Base-by-base conservation (phyloP, 2,329 filamentous ascomycete species). In the Ampelomyces quisqualis region DNA sequence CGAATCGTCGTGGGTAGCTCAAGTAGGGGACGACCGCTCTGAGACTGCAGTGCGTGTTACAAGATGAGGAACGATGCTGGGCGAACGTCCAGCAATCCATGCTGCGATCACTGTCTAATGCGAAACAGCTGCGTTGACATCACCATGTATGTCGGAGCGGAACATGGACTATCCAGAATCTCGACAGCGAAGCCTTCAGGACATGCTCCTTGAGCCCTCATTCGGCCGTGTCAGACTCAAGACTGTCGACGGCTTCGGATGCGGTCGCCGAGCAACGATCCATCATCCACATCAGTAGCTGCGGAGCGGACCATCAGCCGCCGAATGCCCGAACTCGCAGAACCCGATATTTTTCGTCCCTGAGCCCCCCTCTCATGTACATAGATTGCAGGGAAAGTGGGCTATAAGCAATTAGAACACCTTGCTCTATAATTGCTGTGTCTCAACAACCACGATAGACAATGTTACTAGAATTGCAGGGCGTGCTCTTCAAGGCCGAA, bases 261-360 rank as follows among this genome's bases (percentile, higher is more conserved):
- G 21, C 17, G 26, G 35, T 38, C 26, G 36, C 22, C n/a, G n/a
- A n/a, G n/a, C n/a, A n/a, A n/a, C n/a, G n/a, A n/a, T n/a, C n/a
- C n/a, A n/a, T n/a, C n/a, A n/a, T n/a, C n/a, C n/a, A n/a, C n/a
- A n/a, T n/a, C n/a, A n/a, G n/a, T 44, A 40, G 43, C 31, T 24
- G 40, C 37, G 34, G 48, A 51, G 45, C 46, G 52, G 52, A 55
- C 40, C 29, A 34, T 47, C 47, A 43, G 50, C 39, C 38, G 45
- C 43, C 47, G 45, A 51, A 31, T 46, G 31, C 35, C 56, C 54
- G 57, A 59, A 42, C 35, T 31, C 32, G 47, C 29, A 38, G 36
- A 35, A 38, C 36, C 55, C 49, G 55, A 42, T 22, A 24, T 34
- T 40, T 48, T 58, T 54, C 45, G 53, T 57, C 57, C 53, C 34